Base-by-base conservation (phyloP, 139 green algal genomes). In the Protoeuglena noctilucae region DNA sequence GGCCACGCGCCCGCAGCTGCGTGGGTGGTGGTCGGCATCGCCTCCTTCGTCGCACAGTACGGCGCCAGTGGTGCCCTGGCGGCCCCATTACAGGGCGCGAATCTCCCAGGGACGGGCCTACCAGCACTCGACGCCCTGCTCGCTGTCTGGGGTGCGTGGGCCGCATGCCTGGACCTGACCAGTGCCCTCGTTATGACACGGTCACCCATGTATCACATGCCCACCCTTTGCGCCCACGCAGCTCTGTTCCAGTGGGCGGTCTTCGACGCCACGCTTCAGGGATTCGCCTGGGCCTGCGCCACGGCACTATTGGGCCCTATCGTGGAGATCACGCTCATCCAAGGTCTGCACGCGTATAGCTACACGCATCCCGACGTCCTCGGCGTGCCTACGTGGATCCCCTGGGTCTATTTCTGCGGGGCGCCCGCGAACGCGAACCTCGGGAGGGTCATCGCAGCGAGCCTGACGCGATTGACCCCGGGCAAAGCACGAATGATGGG, bases 41-140 rank as follows among this genome's bases (percentile, higher is more conserved):
- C 55, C 17, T 25, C 56, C 0, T 80, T 78, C 61, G 72, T 78
- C 18, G 17, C 68, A 26, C 72, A 80, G 48, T 80, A 80, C 27
- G 39, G 51, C 2, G 45, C 67, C 29, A 73, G 62, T 31, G 72
- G 65, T 4, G 39, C 45, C 3, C 53, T 78, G 21, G 69, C 75
- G 47, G 17, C 49, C 14, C 54, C 64, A 21, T 21, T 63, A 27
- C 39, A 71, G 19, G 64, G 43, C 1, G 28, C 40, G 24, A 68
- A 4, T 14, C 29, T 69, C 4, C 51, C 25, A n/a, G n/a, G n/a
- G n/a, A n/a, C n/a, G n/a, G n/a, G n/a, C n/a, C n/a, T n/a, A n/a
- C n/a, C n/a, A n/a, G n/a, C n/a, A n/a, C n/a, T n/a, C n/a, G n/a
- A n/a, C n/a, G n/a, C n/a, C n/a, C n/a, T n/a, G n/a, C n/a, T n/a